Base-by-base conservation (phyloP, 345 rosid species). In the Rhodamnia rubescens region DNA sequence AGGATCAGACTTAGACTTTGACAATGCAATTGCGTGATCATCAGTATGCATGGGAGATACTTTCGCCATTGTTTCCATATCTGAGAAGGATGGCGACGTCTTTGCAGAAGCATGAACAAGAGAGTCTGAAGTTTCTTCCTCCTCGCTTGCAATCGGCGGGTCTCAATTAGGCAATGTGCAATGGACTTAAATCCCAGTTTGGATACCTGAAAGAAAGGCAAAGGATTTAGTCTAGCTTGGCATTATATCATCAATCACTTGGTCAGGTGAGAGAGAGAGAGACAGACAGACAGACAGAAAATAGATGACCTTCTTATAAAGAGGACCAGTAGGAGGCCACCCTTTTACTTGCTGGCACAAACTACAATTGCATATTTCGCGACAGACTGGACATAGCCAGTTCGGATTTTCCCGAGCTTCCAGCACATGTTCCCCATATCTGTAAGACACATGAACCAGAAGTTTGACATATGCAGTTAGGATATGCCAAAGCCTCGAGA, bases 331-430 rank as follows among this genome's bases (percentile, higher is more conserved):
- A 36, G 99, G 96, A 84, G 90, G 87, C 96, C 95, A 95, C 69
- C 98, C 99, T 88, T 93, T 95, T 4, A 89, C 90, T 83, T 91
- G 92, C 44, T 98, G 91, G 88, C 98, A 97, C 4, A 95, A 85
- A 90, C 99, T 95, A 89, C 98, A 97, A 89, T 95, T 95, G 93
- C 98, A 97, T 88, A 95, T 96, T 61, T 95, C 98, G 5, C 93
- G 96, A 81, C 98, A 97, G 16, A 58, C 91, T 4, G 98, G 98
- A 87, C 98, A 93, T 85, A 85, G 81, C 98, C 99, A 97, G 74
- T 92, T 87, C n/a, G 93, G 94, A 83, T 96, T 94, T 84, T 97
- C 96, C 54, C 89, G 58, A 86, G 98, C 92, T 91, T 97, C 99
- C 90, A 93, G 94, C 53, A 95, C 94, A 92, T 95, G 97, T 91